Conservation (phyloP, 129 eudicot genomes). For the Flaveria ramosissima region DNA sequence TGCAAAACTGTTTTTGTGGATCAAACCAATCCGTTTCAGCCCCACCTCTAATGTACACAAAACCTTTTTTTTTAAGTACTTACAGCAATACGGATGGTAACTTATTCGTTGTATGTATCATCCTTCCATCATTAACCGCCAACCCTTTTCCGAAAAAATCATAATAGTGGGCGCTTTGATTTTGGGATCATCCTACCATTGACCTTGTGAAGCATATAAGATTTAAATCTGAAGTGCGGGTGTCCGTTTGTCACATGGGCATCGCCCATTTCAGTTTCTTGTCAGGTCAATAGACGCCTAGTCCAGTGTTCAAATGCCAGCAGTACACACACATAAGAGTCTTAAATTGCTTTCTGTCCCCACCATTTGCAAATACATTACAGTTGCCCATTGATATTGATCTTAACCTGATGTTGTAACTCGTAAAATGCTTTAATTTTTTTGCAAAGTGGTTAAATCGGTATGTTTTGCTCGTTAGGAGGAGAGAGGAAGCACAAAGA, state of each 20-base stretch:
- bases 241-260: background rate
- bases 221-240: background rate
- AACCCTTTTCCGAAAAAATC: background rate
- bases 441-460: background rate
- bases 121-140: background rate
- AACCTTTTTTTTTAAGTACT: background rate
- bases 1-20: background rate
- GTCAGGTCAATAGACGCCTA: no score
- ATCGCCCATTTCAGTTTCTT: no score
- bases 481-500: conserved; percentile 92
- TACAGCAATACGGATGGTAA: background rate
- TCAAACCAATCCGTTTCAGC: background rate
- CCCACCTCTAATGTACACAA: background rate
- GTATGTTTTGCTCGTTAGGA: conserved; percentile 50
- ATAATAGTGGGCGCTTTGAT: no score
- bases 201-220: background rate
- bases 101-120: background rate
- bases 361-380: no score
- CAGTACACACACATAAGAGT: no score
- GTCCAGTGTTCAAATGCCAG: no score
- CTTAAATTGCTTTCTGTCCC: no score
- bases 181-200: background rate
- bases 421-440: background rate
- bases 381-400: background rate
- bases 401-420: background rate